A percentile compares a stretch with the other conserved stretches of the same genome.
Conservation (phyloP, 129 eudicot genomes). For the Flaveria linearis region DNA sequence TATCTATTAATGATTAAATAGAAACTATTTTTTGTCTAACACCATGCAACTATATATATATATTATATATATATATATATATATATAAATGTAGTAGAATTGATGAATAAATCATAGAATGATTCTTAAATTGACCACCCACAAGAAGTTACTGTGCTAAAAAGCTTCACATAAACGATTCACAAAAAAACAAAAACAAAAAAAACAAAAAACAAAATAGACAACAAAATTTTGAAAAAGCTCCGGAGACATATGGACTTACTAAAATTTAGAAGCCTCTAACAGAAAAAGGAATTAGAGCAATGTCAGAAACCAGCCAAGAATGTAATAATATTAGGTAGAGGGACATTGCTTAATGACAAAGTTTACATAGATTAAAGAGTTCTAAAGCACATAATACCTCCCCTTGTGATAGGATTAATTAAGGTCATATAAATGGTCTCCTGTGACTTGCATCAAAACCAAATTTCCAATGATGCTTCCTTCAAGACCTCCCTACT, state of each 20-base stretch:
- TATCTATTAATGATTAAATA: no score
- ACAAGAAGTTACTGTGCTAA: background rate
- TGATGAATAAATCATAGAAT: no score
- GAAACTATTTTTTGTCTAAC: no score
- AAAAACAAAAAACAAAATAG: no score
- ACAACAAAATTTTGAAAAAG: no score
- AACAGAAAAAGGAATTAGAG: background rate
- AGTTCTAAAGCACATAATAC: constrained; percentile 22
- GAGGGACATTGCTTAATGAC: constrained; percentile 12
- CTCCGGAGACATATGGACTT: constrained; percentile 9
- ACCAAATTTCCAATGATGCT: constrained; percentile 1
- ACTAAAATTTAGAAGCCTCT: constrained; percentile 11
- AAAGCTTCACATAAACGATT: background rate
- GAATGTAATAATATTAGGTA: background rate
- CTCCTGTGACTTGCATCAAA: background rate
- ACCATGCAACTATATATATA: no score
- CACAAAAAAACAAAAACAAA: background rate
- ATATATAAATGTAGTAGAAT: no score
- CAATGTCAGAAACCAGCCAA: background rate
- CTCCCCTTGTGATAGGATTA: constrained; percentile 18
- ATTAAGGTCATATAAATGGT: no score
- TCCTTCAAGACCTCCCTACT: constrained; percentile 11
- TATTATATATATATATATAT: no score
- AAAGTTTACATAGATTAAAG: constrained; percentile 12
- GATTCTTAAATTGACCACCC: no score